Base-by-base conservation (phyloP, 1,139 yeast genomes). In the Blastobotrys raffinosifermentans region DNA sequence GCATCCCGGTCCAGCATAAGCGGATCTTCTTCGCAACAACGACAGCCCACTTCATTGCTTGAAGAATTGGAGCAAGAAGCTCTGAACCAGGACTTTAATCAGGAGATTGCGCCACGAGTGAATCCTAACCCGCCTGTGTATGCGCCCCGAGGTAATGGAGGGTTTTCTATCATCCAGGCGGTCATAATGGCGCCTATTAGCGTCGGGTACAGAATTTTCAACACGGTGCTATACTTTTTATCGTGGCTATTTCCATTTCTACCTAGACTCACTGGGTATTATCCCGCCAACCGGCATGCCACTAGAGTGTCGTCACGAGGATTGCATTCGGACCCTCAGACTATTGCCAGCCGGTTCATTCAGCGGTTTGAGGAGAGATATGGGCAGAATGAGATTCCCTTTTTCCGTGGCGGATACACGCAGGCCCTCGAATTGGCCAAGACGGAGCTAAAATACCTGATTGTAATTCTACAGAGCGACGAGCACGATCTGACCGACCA, bases 331-430 rank as follows among this genome's bases (percentile, higher is more conserved):
- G 65, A 67, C 43, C 68, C 72, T 5, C 56, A 59, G 34, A 65
- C 65, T 32, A 54, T 60, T 9, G 70, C 74, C 2, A 51, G 63
- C 19, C 48, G 64, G 32, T 66, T 67, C 38, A 58, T 61, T 27
- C 53, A 60, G 8, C 53, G 57, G 19, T 66, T 70, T 43, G 67
- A 67, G 45, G 66, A 64, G 31, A 53, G 47, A 6, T 60, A 62
- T 37, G 61, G 61, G 17, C 36, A 34, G 5, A 31, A 33, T n/a
- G 49, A 41, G 14, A 34, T 54, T 23, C 54, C 53, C 14, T 80
- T 82, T 48, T 73, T 70, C 45, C 77, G 78, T 51, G 89, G 91
- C 9, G 80, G 93, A 32, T 84, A 83, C 57, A 73, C 87, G 1
- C 79, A 80, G 47, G 94, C 94, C 1, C 63, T 82, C 38, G 77